Base-by-base conservation (phyloP, 2,329 filamentous ascomycete species). In the Ramularia endophylla region DNA sequence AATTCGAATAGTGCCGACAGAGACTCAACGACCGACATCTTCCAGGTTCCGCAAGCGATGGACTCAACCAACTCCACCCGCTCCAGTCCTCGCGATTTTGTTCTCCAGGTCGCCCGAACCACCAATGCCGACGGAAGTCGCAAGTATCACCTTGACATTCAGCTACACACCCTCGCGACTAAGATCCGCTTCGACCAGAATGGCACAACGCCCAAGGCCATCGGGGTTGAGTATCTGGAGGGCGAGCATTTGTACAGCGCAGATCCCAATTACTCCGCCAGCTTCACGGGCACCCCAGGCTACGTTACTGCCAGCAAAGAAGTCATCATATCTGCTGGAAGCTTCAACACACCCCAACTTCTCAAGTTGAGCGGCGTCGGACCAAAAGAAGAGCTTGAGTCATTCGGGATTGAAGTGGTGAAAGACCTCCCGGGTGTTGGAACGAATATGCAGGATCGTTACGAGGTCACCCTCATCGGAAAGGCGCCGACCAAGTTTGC, bases 311-410 rank as follows among this genome's bases (percentile, higher is more conserved):
- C 70, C 2, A 64, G 58, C n/a, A 60, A 60, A 18, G 70, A 73
- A 50, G 64, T 72, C 27, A 69, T 73, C 46, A 45, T 72, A 28
- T 60, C 67, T 7, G 70, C 58, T 5, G 80, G 80, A 13, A 71
- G 76, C 1, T 83, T 76, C 61, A 79, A 83, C 62, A 73, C 74
- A 1, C 78, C 79, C 5, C 80, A 84, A 58, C 62, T 85, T 2
- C 73, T 85, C 9, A 77, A 80, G 63, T 71, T 83, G 2, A 76
- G 70, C 38, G 81, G 81, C n/a, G 70, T 84, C 25, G 80, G 80
- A 0, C 77, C 78, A 0, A 54, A 60, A 8, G 56, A 64, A 0
- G 72, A 80, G 49, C 69, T 85, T 5, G 48, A 67, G 15, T 64
- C 66, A 38, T 70, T 75, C 53, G 61, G 66, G n/a, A 82, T 83